Conservation (phyloP, 306 rosid genomes). For the Cicer yamashitae region DNA sequence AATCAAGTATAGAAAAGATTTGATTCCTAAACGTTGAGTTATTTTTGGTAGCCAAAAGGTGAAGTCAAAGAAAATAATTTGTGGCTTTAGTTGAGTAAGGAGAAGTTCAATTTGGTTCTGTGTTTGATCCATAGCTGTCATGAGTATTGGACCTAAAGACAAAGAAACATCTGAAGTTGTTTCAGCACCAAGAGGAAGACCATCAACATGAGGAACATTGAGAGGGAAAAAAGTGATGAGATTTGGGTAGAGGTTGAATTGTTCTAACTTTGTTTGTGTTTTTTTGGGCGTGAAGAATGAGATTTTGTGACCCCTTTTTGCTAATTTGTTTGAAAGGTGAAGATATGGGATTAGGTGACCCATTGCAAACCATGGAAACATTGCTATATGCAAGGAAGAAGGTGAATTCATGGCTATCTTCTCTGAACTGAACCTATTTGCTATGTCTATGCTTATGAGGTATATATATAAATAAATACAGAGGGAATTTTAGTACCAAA, state of each 20-base stretch:
- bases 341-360: conserved; percentile 44
- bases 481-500: too few relatives aligned
- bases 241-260: conserved; percentile 36
- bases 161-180: conserved; percentile 46
- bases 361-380: conserved; percentile 51
- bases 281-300: conserved; percentile 8
- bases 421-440: not conserved
- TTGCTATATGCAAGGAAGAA: conserved; percentile 38
- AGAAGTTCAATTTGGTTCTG: conserved; percentile 31
- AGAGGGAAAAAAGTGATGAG: conserved; percentile 41
- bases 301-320: conserved; percentile 46
- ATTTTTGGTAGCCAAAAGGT: conserved; percentile 46
- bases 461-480: too few relatives aligned
- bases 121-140: conserved; percentile 49
- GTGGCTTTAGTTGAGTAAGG: conserved; percentile 33
- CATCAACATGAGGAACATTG: conserved; percentile 44
- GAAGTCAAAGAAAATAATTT: conserved; percentile 48
- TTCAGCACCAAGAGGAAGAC: conserved; percentile 46
- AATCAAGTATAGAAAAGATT: conserved; percentile 33
- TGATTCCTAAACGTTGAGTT: conserved; percentile 14
- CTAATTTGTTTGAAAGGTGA: conserved; percentile 48
- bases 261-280: not conserved
- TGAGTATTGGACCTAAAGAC: conserved; percentile 4
- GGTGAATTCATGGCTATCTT: not conserved
- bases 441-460: not conserved